phyloP scores from a whole-genome alignment of 2,329 filamentous ascomycete genomes.

The Uncinocarpus reesii region DNA sequence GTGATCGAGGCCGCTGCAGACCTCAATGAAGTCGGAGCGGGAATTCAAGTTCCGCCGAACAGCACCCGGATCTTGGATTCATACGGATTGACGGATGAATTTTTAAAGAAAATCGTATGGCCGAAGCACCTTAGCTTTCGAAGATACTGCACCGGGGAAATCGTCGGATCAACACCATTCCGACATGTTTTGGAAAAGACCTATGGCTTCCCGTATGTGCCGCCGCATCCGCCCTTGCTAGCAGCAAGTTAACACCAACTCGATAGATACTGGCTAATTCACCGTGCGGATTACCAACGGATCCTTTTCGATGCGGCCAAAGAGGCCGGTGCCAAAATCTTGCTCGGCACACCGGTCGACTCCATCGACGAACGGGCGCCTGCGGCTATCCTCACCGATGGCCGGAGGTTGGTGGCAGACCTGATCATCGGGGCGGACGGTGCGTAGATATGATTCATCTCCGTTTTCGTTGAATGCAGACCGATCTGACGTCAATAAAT shows the following conservation, averaged over 20 bases:
- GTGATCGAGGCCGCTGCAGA: constrained; percentile 18
- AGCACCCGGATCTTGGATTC: constrained; percentile 17
- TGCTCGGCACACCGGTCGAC: constrained; percentile 21
- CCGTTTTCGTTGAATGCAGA: not conserved
- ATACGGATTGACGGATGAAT: constrained; percentile 10
- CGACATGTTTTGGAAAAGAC: constrained; percentile 22
- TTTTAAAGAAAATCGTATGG: constrained; percentile 17
- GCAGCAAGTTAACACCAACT: too few species aligned
- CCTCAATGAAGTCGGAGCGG: constrained; percentile 19
- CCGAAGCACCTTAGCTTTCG: constrained; percentile 26
- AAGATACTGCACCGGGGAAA: constrained; percentile 24
- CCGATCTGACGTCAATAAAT: not conserved
- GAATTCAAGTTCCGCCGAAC: constrained; percentile 22
- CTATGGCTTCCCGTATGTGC: constrained; percentile 16
- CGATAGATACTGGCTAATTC: constrained; percentile 23
- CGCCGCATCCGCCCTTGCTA: too few species aligned
- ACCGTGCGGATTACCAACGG: constrained; percentile 27
- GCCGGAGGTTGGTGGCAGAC: constrained; percentile 26
- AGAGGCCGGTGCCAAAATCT: constrained; percentile 32
- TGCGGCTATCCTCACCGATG: constrained; percentile 27
- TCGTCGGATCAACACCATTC: constrained; percentile 28
- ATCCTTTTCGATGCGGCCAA: constrained; percentile 22
- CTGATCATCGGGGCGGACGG: constrained; percentile 42
- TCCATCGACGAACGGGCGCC: constrained; percentile 17
- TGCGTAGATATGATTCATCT: constrained; percentile 27